phyloP scores from a whole-genome alignment of 129 eudicot genomes.

The Centrapalus pauciflorus region DNA sequence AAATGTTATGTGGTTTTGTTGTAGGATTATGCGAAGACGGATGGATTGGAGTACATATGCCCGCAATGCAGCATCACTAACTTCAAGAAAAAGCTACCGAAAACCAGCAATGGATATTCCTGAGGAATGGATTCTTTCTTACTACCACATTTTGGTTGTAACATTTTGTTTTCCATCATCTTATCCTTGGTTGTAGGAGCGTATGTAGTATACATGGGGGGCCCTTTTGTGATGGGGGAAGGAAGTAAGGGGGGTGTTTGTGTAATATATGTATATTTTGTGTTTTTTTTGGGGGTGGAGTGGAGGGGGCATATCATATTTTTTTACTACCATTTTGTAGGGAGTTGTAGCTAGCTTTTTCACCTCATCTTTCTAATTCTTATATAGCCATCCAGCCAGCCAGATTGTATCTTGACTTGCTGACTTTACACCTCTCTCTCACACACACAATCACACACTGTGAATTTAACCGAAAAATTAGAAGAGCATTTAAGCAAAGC shows the following conservation, averaged over 20 bases:
- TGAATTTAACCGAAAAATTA: too few relatives aligned
- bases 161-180: not conserved
- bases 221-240: conserved; percentile 7
- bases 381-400: conserved; percentile 4
- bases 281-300: too few relatives aligned
- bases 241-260: conserved; percentile 16
- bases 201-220: conserved; percentile 15
- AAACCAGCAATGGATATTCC: conserved; percentile 65
- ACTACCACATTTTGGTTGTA: conserved; percentile 14
- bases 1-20: not conserved
- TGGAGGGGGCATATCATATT: too few relatives aligned
- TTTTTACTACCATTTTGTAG: conserved; percentile 32
- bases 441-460: too few relatives aligned
- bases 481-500: too few relatives aligned
- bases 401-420: conserved; percentile 6
- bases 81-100: conserved; percentile 74
- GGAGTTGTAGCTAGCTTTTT: conserved; percentile 1
- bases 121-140: conserved; percentile 19
- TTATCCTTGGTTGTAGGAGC: conserved; percentile 12
- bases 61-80: conserved; percentile 95
- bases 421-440: too few relatives aligned
- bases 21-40: conserved; percentile 83
- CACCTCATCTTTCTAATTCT: conserved; percentile 1
- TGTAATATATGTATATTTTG: conserved; percentile 35
- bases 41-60: conserved; percentile 78